Evolutionary conservation across 116 monocot genomes (phyloP), one percentile per base, ranked within the genome.

Genomic region (Zostera marina): DNA sequence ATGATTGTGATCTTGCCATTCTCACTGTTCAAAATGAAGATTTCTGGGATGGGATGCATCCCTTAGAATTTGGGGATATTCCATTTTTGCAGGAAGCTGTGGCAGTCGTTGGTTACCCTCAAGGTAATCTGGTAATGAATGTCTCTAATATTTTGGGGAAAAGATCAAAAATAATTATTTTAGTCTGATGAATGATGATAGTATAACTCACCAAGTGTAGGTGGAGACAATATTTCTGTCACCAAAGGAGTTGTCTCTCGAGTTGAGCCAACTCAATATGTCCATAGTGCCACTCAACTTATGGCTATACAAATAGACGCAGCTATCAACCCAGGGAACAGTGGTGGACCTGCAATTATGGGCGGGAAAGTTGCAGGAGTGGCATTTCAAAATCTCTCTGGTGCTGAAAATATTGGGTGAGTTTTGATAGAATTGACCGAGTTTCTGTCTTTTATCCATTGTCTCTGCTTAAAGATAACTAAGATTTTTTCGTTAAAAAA

Each of bases 261-360:
- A 68, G 96, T 96, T 52, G 96, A 96, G 54, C 96, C 85, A 3
- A 96, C 89, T 25, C 96, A 96, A 53, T 96, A 96, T 77, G 96
- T 85, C 17, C 96, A 96, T 77, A 89, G 96, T 57, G 96, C 96
- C 41, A 76, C 76, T 19, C 96, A 96, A 70, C 85, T 96, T 57
- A 85, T 96, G 89, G 96, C 96, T 46, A 96, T 96, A 62, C 96
- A 96, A 69, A 96, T 96, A 42, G 96, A 96, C 74, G 96, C 96
- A 24, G 96, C 96, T 55, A 96, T 96, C 61, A 96, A 96, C 44
- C 96, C 96, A 55, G 96, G 96, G 16, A 96, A 96, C 32, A 89
- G 89, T 66, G 96, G 96, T 23, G 96, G 96, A 26, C 96, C 96
- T 70, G 96, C 96, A 62, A 96, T 96, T 46, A 89, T 96, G 96